Evolutionary conservation across 805 yeast species (phyloP), one percentile per base, ranked within the genome.

Genomic region (Nematodospora valgi): DNA sequence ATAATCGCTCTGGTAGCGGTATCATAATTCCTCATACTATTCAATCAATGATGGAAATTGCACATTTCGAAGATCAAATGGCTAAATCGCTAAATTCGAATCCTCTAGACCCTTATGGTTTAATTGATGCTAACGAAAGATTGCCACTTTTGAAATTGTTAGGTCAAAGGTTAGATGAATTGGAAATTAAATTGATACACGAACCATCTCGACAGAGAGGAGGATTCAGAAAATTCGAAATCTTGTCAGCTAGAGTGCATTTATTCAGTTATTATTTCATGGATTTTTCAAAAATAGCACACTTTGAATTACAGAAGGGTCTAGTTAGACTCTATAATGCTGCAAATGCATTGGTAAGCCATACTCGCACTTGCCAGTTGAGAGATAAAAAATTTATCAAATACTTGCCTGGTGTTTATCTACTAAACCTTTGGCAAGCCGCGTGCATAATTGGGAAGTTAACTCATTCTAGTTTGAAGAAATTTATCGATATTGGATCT

Each of bases 361-460:
- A 86, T 56, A 78, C 85, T 16, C 72, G 76, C 34, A 52, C 68
- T 13, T 77, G 87, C 42, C 80, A 81, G 41, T 63, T 69, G 15
- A 64, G 72, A 19, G 78, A 82, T 49, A 72, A 74, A 28, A 68
- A 66, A 22, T 82, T 86, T 49, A 75, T 89, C 51, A 76, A 72
- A 47, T 86, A 83, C 50, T 69, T 91, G 30, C 98, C 98, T 0
- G 84, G 84, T 33, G 87, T 86, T 2, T 82, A 85, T 52, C 76
- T 88, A 2, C 67, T 87, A 42, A 79, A 82, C 31, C 75, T 89
- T 19, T 88, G 98, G 96, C 98, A 93, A 58, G 84, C 96, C 1
- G 79, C 95, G 2, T 83, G 88, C 48, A 78, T 91, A 24, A 78
- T 93, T 21, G 85, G 84, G 35, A 80, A 86, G 49, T 65, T 91